Conservation (phyloP, 768 basidiomycete species). For the Mycena kentingensis region DNA sequence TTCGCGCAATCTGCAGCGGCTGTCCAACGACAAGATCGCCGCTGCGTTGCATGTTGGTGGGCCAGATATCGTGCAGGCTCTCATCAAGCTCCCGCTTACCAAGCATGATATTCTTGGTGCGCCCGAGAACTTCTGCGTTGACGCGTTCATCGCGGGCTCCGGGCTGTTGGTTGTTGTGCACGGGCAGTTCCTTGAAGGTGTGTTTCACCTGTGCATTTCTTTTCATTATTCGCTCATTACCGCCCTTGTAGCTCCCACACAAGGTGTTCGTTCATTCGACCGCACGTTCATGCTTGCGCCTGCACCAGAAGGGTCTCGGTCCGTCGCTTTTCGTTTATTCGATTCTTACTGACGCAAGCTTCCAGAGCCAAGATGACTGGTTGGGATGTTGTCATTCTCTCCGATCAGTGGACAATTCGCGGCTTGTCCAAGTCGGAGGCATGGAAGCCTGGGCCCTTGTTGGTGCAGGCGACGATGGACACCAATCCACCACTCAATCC, state of each 20-base stretch:
- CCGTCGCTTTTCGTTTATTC: conserved; percentile 35
- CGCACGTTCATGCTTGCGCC: conserved; percentile 86
- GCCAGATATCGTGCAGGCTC: conserved; percentile 60
- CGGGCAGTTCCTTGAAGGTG: conserved; percentile 87
- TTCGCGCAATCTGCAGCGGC: conserved; percentile 76
- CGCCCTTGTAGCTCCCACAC: too few species aligned
- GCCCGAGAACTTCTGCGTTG: conserved; percentile 82
- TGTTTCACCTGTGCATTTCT: conserved; percentile 30
- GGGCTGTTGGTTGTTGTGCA: conserved; percentile 45
- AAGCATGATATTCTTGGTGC: conserved; percentile 80
- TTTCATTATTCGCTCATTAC: conserved; percentile 34
- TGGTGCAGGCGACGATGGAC: conserved; percentile 55
- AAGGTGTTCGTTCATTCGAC: conserved; percentile 90
- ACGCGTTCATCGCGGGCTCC: conserved; percentile 62
- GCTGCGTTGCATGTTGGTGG: conserved; percentile 72
- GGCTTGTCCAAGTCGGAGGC: conserved; percentile 81
- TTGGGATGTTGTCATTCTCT: conserved; percentile 89
- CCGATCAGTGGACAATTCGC: conserved; percentile 84
- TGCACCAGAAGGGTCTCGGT: conserved; percentile 82
- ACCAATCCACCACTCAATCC: conserved; percentile 28
- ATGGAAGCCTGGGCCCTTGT: conserved; percentile 75
- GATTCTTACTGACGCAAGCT: conserved; percentile 17
- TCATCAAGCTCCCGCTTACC: conserved; percentile 71
- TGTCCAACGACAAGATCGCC: conserved; percentile 63
- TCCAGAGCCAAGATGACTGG: conserved; percentile 73